These are phyloP conservation scores for Pulicaria dysenterica DNA, from an alignment of 129 eudicot species.

Conservation along the genomic window DNA sequence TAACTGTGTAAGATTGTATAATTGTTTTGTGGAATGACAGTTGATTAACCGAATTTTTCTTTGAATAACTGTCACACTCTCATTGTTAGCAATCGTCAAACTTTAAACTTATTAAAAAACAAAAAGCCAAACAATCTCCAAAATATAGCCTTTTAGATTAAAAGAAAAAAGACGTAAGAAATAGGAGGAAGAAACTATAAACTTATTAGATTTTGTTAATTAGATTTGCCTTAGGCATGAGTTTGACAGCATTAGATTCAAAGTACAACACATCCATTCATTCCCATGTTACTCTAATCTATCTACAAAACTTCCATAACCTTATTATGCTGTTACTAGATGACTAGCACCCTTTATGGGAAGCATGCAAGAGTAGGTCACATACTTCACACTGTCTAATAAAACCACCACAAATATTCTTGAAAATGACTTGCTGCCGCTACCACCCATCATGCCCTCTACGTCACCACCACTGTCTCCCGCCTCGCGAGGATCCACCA, in stretches of 20 bases:
- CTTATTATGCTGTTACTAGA: slow-evolving; percentile 59
- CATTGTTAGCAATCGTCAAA: too few species aligned
- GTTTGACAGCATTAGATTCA: slow-evolving; percentile 20
- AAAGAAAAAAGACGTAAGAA: neutral
- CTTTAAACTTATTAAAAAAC: too few species aligned
- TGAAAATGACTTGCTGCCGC: slow-evolving; percentile 62
- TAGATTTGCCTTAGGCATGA: slow-evolving; percentile 31
- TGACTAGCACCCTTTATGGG: slow-evolving; percentile 72
- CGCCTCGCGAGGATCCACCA: slow-evolving; percentile 86
- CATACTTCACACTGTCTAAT: slow-evolving; percentile 93
- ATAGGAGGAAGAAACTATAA: neutral
- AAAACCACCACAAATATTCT: slow-evolving; percentile 94
- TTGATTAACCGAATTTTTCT: neutral
- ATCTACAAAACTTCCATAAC: slow-evolving; percentile 31
- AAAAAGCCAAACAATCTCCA: too few species aligned
- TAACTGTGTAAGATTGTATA: slow-evolving; percentile 14
- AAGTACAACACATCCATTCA: slow-evolving; percentile 10
- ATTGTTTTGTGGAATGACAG: neutral
- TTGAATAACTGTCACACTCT: too few species aligned
- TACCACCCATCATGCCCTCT: slow-evolving; percentile 64
- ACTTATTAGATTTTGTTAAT: slow-evolving; percentile 27
- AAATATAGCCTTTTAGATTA: too few species aligned
- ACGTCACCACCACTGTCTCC: slow-evolving; percentile 61
- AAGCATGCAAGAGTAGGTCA: slow-evolving; percentile 95
- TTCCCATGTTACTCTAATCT: neutral